Percentiles rank a stretch among this genome's conserved stretches.
phyloP scores from a whole-genome alignment of 129 eudicot genomes.

The Flaveria brownii region DNA sequence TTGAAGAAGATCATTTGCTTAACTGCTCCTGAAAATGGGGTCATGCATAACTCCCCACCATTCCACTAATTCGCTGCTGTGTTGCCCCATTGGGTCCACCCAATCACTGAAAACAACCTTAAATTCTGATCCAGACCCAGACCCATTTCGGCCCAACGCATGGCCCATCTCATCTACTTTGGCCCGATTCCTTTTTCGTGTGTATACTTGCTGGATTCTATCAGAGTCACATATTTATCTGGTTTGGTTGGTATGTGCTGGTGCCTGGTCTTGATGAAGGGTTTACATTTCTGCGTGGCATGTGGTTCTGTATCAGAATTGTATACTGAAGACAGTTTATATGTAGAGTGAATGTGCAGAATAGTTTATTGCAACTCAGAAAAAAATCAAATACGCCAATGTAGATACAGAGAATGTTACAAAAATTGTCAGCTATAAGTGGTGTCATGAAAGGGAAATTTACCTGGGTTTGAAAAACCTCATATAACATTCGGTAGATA shows the following conservation, averaged over 20 bases:
- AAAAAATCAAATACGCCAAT: neutral
- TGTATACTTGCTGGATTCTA: too few species aligned
- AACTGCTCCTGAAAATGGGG: too few species aligned
- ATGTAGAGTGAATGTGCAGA: constrained; percentile 5
- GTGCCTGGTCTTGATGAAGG: constrained; percentile 23
- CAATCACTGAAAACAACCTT: too few species aligned
- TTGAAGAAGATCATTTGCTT: too few species aligned
- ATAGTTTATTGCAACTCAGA: constrained; percentile 10
- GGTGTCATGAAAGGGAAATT: constrained; percentile 9
- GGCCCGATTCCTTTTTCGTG: too few species aligned
- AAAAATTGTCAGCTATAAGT: neutral
- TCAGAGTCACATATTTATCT: neutral
- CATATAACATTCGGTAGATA: constrained; percentile 7
- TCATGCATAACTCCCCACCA: too few species aligned
- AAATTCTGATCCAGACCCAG: too few species aligned
- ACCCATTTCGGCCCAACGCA: too few species aligned
- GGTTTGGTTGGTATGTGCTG: constrained; percentile 16
- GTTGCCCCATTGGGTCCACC: too few species aligned
- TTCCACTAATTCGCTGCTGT: too few species aligned
- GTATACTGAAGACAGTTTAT: neutral
- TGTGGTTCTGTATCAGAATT: neutral
- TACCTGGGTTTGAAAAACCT: neutral
- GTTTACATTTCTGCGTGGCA: neutral
- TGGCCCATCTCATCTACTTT: too few species aligned
- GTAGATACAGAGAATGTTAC: constrained; percentile 3